phyloP scores from a whole-genome alignment of 2,329 filamentous ascomycete genomes.

The Stemphylium beticola region DNA sequence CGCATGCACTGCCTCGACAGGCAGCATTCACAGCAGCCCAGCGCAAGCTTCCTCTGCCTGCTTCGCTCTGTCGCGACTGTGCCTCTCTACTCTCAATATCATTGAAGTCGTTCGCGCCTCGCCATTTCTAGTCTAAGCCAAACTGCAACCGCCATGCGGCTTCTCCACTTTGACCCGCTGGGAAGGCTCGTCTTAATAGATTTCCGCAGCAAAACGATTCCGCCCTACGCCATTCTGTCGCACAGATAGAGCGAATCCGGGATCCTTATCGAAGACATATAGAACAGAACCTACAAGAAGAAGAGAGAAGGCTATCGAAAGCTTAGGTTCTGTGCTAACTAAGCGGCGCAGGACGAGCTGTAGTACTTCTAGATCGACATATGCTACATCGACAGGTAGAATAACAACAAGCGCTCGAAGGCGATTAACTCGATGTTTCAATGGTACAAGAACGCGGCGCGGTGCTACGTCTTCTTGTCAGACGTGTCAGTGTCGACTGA shows the following conservation, averaged over 20 bases:
- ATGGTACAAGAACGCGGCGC: constrained; percentile 22
- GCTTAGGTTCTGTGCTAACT: neutral
- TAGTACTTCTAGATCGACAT: neutral
- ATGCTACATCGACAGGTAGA: neutral
- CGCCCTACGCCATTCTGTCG: constrained; percentile 41
- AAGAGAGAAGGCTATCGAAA: neutral
- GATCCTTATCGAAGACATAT: constrained; percentile 32
- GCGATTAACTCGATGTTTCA: neutral
- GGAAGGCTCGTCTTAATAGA: neutral
- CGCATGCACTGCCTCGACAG: constrained; percentile 4
- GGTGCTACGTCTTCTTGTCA: constrained; percentile 27
- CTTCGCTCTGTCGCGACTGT: neutral
- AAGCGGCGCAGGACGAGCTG: neutral
- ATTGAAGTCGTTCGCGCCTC: neutral
- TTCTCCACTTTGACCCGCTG: neutral
- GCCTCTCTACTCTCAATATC: neutral
- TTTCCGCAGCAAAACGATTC: constrained; percentile 10
- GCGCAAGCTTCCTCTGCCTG: too few species aligned
- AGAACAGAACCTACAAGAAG: neutral
- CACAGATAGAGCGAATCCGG: constrained; percentile 40
- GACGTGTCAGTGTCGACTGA: neutral
- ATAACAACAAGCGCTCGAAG: neutral
- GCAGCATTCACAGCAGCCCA: too few species aligned
- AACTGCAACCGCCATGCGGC: neutral
- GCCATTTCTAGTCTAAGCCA: neutral